These are phyloP conservation scores for Pythium plurisporium DNA, from an alignment of 352 stramenopile genomes.

Conservation along the genomic window DNA sequence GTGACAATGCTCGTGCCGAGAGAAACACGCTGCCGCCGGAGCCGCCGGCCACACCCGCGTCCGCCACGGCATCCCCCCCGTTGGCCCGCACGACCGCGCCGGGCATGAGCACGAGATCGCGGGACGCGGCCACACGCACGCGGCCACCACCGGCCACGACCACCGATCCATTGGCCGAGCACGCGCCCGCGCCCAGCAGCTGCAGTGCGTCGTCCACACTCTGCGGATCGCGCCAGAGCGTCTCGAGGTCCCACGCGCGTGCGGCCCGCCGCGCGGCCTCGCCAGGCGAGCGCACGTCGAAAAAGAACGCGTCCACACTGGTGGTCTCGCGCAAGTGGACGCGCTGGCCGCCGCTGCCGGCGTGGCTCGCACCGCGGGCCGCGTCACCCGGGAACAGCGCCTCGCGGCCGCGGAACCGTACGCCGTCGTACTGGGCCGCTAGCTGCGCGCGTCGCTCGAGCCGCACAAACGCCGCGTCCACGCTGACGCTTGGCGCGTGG, in stretches of 20 bases:
- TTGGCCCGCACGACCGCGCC: slow-evolving; percentile 46
- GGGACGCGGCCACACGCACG: slow-evolving; percentile 61
- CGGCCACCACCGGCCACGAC: slow-evolving; percentile 34
- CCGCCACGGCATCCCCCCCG: slow-evolving; percentile 28
- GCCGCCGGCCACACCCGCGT: slow-evolving; percentile 28
- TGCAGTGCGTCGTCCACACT: slow-evolving; percentile 18
- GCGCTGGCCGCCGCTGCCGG: slow-evolving; percentile 44
- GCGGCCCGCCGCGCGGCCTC: slow-evolving; percentile 7
- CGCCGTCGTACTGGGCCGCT: slow-evolving; percentile 24
- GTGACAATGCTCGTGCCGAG: slow-evolving; percentile 38
- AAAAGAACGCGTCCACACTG: slow-evolving; percentile 39
- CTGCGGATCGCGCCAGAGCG: slow-evolving; percentile 30
- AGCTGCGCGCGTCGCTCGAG: slow-evolving; percentile 37
- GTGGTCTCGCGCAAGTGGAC: slow-evolving; percentile 28
- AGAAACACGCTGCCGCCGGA: slow-evolving; percentile 57
- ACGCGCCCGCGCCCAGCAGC: slow-evolving; percentile 50
- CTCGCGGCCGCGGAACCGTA: slow-evolving; percentile 24
- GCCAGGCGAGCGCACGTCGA: slow-evolving; percentile 36
- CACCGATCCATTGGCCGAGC: slow-evolving; percentile 11
- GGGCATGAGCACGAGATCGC: slow-evolving; percentile 65
- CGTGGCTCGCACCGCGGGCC: slow-evolving; percentile 41
- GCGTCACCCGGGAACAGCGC: slow-evolving; percentile 26
- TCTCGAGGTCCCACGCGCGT: slow-evolving; percentile 38
- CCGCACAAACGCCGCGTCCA: slow-evolving; percentile 63
- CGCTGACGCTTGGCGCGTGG: slow-evolving; percentile 36